These are phyloP conservation scores for Petrea volubilis DNA, from an alignment of 257 asterid genomes.

Conservation along the genomic window DNA sequence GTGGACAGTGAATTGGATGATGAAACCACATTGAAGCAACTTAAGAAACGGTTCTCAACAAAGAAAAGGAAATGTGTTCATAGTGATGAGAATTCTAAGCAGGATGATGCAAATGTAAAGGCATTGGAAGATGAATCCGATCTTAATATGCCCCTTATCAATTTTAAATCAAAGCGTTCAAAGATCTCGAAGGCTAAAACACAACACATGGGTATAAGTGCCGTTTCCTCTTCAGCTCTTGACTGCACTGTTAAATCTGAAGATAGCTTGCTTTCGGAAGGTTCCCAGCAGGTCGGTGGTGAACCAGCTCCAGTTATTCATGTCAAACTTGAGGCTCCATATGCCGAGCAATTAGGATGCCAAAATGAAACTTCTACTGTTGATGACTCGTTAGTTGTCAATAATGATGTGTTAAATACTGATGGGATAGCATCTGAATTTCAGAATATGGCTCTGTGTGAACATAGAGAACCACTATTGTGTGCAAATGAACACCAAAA, in stretches of 20 bases:
- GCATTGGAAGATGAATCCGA: conserved; percentile 54
- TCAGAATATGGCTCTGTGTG: conserved; percentile 22
- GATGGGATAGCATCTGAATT: conserved; percentile 15
- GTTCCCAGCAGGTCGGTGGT: conserved; percentile 23
- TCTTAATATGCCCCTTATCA: conserved; percentile 56
- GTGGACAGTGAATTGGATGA: conserved; percentile 38
- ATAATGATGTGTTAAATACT: conserved; percentile 25
- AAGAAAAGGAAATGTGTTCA: conserved; percentile 58
- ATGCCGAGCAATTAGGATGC: conserved; percentile 32
- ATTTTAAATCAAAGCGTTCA: conserved; percentile 42
- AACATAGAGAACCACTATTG: conserved; percentile 20
- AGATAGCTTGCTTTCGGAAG: conserved; percentile 33
- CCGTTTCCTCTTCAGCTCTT: conserved; percentile 24
- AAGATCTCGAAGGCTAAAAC: conserved; percentile 46
- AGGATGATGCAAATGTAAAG: conserved; percentile 24
- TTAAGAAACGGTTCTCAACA: conserved; percentile 38
- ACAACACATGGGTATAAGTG: conserved; percentile 28
- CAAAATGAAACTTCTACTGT: conserved; percentile 17
- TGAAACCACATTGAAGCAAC: conserved; percentile 65
- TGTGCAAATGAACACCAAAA: conserved; percentile 27
- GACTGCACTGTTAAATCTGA: conserved; percentile 31
- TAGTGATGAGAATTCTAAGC: conserved; percentile 15
- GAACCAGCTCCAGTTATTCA: conserved; percentile 22
- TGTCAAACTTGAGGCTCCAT: conserved; percentile 51
- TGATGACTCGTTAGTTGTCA: conserved; percentile 23